phyloP scores from a whole-genome alignment of 352 stramenopile genomes.

The Pythium aristosporum region DNA sequence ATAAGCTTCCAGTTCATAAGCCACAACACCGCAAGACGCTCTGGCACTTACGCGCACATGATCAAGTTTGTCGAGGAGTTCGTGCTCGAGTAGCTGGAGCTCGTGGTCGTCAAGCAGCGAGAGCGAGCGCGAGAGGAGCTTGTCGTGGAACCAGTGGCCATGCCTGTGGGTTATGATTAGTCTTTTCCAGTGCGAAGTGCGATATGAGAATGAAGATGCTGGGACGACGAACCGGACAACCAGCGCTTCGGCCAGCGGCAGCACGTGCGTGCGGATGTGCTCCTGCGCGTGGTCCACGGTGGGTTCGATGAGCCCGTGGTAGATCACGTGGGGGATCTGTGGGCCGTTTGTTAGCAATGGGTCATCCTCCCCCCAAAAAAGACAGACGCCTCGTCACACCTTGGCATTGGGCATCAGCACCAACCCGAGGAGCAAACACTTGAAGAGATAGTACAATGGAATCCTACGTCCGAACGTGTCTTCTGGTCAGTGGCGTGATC shows the following conservation, averaged over 20 bases:
- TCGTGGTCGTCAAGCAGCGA: conserved; percentile 44
- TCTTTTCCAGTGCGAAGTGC: too few relatives aligned
- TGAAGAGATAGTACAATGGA: conserved; percentile 79
- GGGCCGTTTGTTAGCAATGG: background rate
- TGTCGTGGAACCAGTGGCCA: conserved; percentile 65
- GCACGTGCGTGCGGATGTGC: conserved; percentile 42
- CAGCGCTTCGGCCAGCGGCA: conserved; percentile 54
- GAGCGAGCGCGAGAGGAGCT: conserved; percentile 52
- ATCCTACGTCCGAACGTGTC: conserved; percentile 30
- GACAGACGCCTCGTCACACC: conserved; percentile 25
- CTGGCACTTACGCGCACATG: conserved; percentile 39
- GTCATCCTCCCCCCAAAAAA: background rate
- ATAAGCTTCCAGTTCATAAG: background rate
- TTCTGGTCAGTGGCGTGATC: too few relatives aligned
- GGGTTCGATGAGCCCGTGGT: conserved; percentile 59
- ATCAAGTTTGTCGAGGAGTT: conserved; percentile 52
- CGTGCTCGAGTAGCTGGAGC: conserved; percentile 43
- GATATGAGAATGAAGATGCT: too few relatives aligned
- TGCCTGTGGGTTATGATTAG: conserved; percentile 36
- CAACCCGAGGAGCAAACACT: conserved; percentile 54
- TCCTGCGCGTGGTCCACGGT: conserved; percentile 39
- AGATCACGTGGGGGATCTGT: conserved; percentile 63
- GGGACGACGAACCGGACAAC: conserved; percentile 44
- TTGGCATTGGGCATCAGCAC: conserved; percentile 63
- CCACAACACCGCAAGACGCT: background rate